Evolutionary conservation across 176 grass and related monocot genomes (phyloP), one percentile per base, ranked within the genome.

Genomic region (Guadua angustifolia): DNA sequence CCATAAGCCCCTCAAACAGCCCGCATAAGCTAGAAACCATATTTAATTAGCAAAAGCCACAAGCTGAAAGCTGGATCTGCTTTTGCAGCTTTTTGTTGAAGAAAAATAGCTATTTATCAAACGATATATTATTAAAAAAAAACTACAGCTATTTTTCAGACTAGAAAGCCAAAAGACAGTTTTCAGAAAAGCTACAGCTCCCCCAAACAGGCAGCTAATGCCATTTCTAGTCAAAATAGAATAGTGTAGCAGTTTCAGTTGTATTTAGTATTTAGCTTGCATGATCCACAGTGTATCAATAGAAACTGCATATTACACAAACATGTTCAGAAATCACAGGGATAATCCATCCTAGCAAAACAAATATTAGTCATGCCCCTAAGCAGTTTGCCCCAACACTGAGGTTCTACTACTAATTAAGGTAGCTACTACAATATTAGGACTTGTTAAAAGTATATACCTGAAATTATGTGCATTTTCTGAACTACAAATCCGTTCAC

Each of bases 401-500:
- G 2, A 74, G 53, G 9, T 66, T 61, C 21, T 62, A n/a, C 21
- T 77, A n/a, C 38, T 45, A 35, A 75, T 74, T 81, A 46, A 24
- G 13, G 1, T 5, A 75, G 78, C 38, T 53, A 14, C 12, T 36
- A 65, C n/a, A 19, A 47, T n/a, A 17, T 10, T 13, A 67, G 3
- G 29, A 76, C 73, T 67, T 73, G 7, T 47, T 52, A 6, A 49
- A 65, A 73, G 18, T 0, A 22, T 29, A 50, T 88, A 88, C 85
- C 81, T 88, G 82, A 77, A 78, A 81, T 81, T 88, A 85, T 85
- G 78, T 85, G 82, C 86, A 85, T 82, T 85, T 77, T 43, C 58
- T 69, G 50, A 59, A 66, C 55, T 82, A 85, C 14, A 71, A 72
- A 84, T 80, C 53, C 71, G 69, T 62, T 62, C 25, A 77, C 24